These are phyloP conservation scores for Astragalus membranaceus DNA, from an alignment of 306 rosid species.

Conservation along the genomic window DNA sequence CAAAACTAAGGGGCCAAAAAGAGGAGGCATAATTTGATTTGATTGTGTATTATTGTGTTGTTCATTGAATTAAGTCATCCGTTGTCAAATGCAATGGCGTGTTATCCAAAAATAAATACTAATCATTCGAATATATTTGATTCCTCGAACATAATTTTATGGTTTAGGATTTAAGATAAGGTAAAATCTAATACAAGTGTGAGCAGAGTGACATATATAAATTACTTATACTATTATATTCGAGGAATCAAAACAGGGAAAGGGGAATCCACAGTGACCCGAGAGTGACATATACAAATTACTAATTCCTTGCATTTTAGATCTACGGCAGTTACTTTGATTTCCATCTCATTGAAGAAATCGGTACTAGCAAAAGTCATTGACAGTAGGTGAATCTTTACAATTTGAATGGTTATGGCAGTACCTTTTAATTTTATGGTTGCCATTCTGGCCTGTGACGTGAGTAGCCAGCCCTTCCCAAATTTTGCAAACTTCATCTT, in stretches of 20 bases:
- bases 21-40: not conserved
- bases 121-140: not conserved
- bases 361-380: not conserved
- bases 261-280: not conserved
- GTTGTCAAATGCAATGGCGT: not conserved
- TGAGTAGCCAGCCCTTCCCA: not conserved
- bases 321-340: not conserved
- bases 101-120: not conserved
- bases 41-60: not conserved
- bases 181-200: not conserved
- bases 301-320: not conserved
- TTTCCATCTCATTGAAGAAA: not conserved
- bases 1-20: constrained; percentile 11
- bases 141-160: not conserved
- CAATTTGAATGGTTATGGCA: not conserved
- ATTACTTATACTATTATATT: too few relatives aligned
- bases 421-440: too few relatives aligned
- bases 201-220: too few relatives aligned
- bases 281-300: not conserved
- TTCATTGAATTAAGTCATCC: not conserved
- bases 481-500: not conserved
- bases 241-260: not conserved
- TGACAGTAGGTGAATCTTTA: constrained; percentile 5
- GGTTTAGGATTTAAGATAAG: not conserved
- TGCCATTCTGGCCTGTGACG: not conserved